phyloP scores from a whole-genome alignment of 495 filamentous ascomycete genomes.

The Usnea hakonensis region DNA sequence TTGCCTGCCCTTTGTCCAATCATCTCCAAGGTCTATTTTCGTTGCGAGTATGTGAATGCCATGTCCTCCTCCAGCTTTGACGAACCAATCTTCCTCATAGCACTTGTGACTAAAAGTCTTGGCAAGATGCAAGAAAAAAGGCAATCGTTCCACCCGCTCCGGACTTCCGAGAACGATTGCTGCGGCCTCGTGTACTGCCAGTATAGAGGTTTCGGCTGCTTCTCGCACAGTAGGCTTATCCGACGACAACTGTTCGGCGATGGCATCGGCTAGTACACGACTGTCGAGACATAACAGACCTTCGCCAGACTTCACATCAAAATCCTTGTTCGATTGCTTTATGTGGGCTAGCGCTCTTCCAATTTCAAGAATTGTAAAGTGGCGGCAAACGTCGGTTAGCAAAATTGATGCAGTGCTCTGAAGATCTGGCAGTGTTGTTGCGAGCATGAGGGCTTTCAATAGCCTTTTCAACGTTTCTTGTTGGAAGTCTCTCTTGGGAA shows the following conservation, averaged over 20 bases:
- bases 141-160: slow-evolving; percentile 59
- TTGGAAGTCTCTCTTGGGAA: slow-evolving; percentile 76
- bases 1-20: slow-evolving; percentile 73
- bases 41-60: slow-evolving; percentile 80
- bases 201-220: slow-evolving; percentile 68
- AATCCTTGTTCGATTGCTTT: slow-evolving; percentile 63
- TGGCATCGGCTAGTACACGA: slow-evolving; percentile 75
- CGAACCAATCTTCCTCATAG: slow-evolving; percentile 95
- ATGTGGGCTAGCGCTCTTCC: slow-evolving; percentile 68
- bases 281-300: slow-evolving; percentile 79
- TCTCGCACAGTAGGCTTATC: slow-evolving; percentile 74
- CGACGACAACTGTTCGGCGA: slow-evolving; percentile 79
- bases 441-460: slow-evolving; percentile 80
- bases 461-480: slow-evolving; percentile 75
- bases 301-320: slow-evolving; percentile 77
- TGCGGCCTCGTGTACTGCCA: slow-evolving; percentile 69
- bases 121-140: slow-evolving; percentile 74
- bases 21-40: slow-evolving; percentile 70
- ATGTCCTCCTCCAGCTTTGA: slow-evolving; percentile 82
- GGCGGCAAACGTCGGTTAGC: slow-evolving; percentile 70
- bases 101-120: slow-evolving; percentile 86
- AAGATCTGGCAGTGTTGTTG: slow-evolving; percentile 74
- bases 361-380: slow-evolving; percentile 88
- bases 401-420: slow-evolving; percentile 62
- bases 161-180: slow-evolving; percentile 68